Evolutionary conservation across 768 basidiomycete genomes (phyloP).

Genomic region (Neoboletus magnificus): DNA sequence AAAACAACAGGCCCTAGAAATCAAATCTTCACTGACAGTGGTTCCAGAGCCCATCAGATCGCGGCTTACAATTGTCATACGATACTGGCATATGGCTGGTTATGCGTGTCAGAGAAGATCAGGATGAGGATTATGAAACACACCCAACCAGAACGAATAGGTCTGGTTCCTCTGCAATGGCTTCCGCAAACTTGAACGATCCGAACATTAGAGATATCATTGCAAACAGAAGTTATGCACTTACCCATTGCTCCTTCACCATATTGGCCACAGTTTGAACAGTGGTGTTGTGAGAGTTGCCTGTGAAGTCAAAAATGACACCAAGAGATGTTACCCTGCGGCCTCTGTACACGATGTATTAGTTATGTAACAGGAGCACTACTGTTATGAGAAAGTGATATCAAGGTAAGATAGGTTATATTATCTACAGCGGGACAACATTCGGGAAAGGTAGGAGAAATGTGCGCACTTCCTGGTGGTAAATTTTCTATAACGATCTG

Average conservation of each 20-base stretch:
- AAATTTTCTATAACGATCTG: conserved; percentile 68
- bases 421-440: too few species aligned
- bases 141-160: conserved; percentile 74
- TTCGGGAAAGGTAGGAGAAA: background rate
- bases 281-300: conserved; percentile 66
- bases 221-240: conserved; percentile 1
- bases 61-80: conserved; percentile 56
- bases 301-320: conserved; percentile 73
- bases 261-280: conserved; percentile 72
- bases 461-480: conserved; percentile 60
- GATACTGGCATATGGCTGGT: conserved; percentile 85
- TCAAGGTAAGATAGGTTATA: background rate
- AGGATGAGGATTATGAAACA: conserved; percentile 12
- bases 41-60: background rate
- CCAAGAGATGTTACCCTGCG: conserved; percentile 76
- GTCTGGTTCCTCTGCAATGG: conserved; percentile 78
- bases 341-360: conserved; percentile 37
- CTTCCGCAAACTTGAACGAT: conserved; percentile 60
- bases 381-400: background rate
- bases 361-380: background rate
- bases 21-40: background rate
- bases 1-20: conserved; percentile 70
- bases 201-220: background rate
- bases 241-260: conserved; percentile 77
- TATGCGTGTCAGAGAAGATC: background rate